Conservation (phyloP, 805 yeast genomes). For the Cyberlindnera nakhonratchasimensis region DNA sequence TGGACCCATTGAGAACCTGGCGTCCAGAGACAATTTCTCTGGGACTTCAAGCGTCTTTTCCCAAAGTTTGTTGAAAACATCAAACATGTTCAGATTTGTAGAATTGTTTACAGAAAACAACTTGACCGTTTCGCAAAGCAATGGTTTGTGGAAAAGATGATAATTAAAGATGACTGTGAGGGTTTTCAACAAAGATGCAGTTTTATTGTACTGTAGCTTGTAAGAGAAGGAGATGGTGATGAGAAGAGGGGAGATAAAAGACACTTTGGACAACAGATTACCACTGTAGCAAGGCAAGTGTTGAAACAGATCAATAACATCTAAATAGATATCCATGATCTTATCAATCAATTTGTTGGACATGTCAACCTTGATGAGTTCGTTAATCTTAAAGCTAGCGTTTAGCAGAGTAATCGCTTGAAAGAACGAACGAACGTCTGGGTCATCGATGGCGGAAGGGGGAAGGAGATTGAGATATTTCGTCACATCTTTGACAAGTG, state of each 20-base stretch:
- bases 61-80: conserved; percentile 27
- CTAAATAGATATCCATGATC: conserved; percentile 13
- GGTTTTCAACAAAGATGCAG: conserved; percentile 16
- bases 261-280: conserved; percentile 12
- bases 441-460: neutral
- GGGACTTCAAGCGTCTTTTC: conserved; percentile 19
- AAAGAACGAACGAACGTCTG: conserved; percentile 5
- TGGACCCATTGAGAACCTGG: conserved; percentile 22
- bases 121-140: conserved; percentile 15
- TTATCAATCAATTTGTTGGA: conserved; percentile 12
- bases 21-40: conserved; percentile 1
- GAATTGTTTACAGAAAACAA: conserved; percentile 15
- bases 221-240: conserved; percentile 25
- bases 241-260: conserved; percentile 25
- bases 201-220: conserved; percentile 16
- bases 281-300: conserved; percentile 2
- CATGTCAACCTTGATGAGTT: conserved; percentile 17
- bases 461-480: neutral
- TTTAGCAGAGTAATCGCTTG: conserved; percentile 15
- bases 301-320: conserved; percentile 15
- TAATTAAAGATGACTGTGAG: conserved; percentile 17
- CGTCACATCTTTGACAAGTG: neutral
- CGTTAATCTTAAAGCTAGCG: conserved; percentile 19
- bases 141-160: conserved; percentile 11
- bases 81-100: conserved; percentile 24